Base-by-base conservation (phyloP, 805 yeast species). In the Jamesozyma hellenica region DNA sequence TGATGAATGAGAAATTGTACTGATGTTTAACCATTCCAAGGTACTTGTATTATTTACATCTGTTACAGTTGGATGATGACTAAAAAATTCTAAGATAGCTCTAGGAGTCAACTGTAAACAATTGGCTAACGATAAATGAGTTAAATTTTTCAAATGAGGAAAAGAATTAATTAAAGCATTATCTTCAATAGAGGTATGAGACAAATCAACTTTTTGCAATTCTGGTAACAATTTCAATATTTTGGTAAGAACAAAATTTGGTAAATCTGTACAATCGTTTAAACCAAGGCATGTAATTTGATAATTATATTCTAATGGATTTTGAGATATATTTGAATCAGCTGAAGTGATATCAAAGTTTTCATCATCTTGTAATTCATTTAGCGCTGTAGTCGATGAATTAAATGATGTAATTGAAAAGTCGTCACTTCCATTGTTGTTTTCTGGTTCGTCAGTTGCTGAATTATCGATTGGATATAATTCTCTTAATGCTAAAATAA, bases 221-320 rank as follows among this genome's bases (percentile, higher is more conserved):
- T 69, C 72, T 2, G 82, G 79, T 23, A 88, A 63, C 11, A 83
- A 55, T 38, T 68, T 70, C 19, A 66, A 66, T 8, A 56, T 40
- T 38, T 44, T 50, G 15, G 53, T 49, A 41, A 82, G 73, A 0
- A 71, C 70, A n/a, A 66, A 67, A 5, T 74, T 60, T 4, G 84
- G 71, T 29, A 87, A 65, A 47, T 83, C 85, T 2, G 92, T 79
- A 58, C 96, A 88, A 53, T 86, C 95, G 61, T 87, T 95, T 53
- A 88, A 74, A 0, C 94, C 84, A 10, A 88, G 67, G 32, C 63
- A 56, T 17, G 63, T 53, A 8, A 59, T 51, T 34, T 59, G 64
- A 39, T 52, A 54, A 41, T 58, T 59, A 37, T 43, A 48, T 28
- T 48, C 49, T 16, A 50, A 71, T 52, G 46, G 42, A 42, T 52